Conservation (phyloP, 2,329 filamentous ascomycete species). For the Albophoma yamanashiensis region DNA sequence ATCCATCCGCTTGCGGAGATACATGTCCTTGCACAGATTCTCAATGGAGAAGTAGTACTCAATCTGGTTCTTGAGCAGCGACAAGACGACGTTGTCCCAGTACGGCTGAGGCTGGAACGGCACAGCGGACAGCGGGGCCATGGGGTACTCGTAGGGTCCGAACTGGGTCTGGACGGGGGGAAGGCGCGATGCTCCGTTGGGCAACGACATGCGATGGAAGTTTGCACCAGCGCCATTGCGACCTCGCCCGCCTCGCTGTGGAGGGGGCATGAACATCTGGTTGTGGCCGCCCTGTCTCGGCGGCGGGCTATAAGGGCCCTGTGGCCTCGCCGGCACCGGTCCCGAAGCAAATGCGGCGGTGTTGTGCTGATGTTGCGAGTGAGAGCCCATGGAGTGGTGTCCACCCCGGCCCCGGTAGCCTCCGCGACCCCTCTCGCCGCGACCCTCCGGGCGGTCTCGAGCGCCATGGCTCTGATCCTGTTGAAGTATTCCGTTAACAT, state of each 20-base stretch:
- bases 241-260: slow-evolving; percentile 23
- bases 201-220: slow-evolving; percentile 29
- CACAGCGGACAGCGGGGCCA: slow-evolving; percentile 26
- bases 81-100: slow-evolving; percentile 39
- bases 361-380: slow-evolving; percentile 22
- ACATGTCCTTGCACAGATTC: slow-evolving; percentile 90
- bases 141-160: slow-evolving; percentile 26
- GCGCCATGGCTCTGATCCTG: slow-evolving; percentile 17
- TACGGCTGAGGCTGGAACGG: slow-evolving; percentile 29
- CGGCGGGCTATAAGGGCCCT: slow-evolving; percentile 33
- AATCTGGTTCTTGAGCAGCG: slow-evolving; percentile 40
- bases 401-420: slow-evolving; percentile 34
- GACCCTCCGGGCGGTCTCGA: slow-evolving; percentile 24
- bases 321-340: slow-evolving; percentile 19
- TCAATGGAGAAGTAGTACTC: slow-evolving; percentile 98
- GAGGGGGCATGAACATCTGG: slow-evolving; percentile 19
- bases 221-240: slow-evolving; percentile 20
- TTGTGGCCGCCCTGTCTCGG: slow-evolving; percentile 27
- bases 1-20: slow-evolving; percentile 85
- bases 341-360: slow-evolving; percentile 20
- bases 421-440: slow-evolving; percentile 31
- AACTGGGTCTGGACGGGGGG: slow-evolving; percentile 25
- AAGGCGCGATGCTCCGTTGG: slow-evolving; percentile 23
- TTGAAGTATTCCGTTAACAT: slow-evolving; percentile 1
- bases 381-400: slow-evolving; percentile 25